A percentile compares a stretch with the other conserved stretches of the same genome.
Conservation (phyloP, 2,329 filamentous ascomycete species). For the Helicocarpus griseus region DNA sequence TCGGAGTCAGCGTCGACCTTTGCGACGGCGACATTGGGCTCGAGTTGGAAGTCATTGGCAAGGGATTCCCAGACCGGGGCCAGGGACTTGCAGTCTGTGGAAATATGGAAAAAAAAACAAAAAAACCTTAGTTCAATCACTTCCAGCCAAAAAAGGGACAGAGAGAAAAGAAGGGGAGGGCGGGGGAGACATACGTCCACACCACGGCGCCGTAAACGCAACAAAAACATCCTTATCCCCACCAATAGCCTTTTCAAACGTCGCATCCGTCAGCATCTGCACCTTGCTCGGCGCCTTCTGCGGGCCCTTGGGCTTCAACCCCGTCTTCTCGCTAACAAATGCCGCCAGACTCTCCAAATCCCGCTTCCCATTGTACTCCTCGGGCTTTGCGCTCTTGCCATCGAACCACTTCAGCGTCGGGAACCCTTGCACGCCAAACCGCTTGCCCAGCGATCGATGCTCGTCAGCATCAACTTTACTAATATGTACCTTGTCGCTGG, state of each 20-base stretch:
- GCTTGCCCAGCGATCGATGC: constrained; percentile 72
- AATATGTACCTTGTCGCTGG: constrained; percentile 69
- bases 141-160: constrained; percentile 4
- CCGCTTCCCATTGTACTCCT: constrained; percentile 76
- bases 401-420: constrained; percentile 97
- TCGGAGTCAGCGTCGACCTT: constrained; percentile 92
- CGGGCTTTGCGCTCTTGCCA: constrained; percentile 76
- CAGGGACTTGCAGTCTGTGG: constrained; percentile 86
- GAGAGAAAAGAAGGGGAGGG: constrained; percentile 5
- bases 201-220: constrained; percentile 97
- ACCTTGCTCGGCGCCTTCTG: constrained; percentile 61
- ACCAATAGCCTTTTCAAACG: constrained; percentile 69
- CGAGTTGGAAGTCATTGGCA: constrained; percentile 68
- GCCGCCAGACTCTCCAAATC: constrained; percentile 74
- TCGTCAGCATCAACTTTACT: constrained; percentile 94
- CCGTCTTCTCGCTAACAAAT: constrained; percentile 82
- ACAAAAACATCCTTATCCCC: constrained; percentile 83
- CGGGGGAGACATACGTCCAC: constrained; percentile 68
- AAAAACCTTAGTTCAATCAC: not conserved
- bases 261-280: constrained; percentile 66
- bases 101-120: not conserved
- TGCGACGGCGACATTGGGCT: constrained; percentile 72
- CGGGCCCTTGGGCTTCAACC: constrained; percentile 60
- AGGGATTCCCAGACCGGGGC: constrained; percentile 85
- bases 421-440: constrained; percentile 86